A percentile compares a stretch with the other conserved stretches of the same genome.
phyloP scores from a whole-genome alignment of 2,329 filamentous ascomycete species.

The Penicillium sp. region DNA sequence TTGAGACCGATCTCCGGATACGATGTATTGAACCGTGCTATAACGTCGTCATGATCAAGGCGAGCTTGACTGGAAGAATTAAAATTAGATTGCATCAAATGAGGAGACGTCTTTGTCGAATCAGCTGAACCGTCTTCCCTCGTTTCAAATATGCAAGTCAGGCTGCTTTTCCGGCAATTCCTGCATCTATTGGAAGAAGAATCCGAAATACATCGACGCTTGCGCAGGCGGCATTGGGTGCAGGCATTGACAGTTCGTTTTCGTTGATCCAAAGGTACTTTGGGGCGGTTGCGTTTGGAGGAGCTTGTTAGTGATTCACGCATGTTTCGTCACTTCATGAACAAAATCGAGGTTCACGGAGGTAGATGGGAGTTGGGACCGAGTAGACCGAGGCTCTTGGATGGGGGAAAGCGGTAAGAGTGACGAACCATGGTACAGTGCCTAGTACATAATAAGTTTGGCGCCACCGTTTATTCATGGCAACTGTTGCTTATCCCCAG shows the following conservation, averaged over 20 bases:
- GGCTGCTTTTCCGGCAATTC: not conserved
- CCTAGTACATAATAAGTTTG: too few species aligned
- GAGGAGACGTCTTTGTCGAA: not conserved
- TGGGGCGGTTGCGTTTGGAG: not conserved
- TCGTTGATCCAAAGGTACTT: not conserved
- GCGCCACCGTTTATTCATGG: too few species aligned
- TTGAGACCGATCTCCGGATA: slow-evolving; percentile 5
- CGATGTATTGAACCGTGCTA: not conserved
- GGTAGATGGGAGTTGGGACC: not conserved
- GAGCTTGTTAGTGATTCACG: not conserved
- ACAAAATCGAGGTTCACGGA: not conserved
- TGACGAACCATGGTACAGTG: too few species aligned
- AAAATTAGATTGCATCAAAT: not conserved
- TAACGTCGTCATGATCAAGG: not conserved
- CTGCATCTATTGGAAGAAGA: not conserved
- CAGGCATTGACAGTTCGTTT: not conserved
- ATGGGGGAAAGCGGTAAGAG: not conserved
- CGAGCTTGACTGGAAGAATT: not conserved
- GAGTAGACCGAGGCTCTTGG: not conserved
- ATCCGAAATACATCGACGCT: not conserved
- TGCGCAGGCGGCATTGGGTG: not conserved
- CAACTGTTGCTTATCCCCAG: too few species aligned
- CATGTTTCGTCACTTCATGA: not conserved
- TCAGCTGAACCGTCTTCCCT: not conserved
- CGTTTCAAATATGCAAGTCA: not conserved